Base-by-base conservation (phyloP, 306 rosid species). In the Styphnolobium japonicum region DNA sequence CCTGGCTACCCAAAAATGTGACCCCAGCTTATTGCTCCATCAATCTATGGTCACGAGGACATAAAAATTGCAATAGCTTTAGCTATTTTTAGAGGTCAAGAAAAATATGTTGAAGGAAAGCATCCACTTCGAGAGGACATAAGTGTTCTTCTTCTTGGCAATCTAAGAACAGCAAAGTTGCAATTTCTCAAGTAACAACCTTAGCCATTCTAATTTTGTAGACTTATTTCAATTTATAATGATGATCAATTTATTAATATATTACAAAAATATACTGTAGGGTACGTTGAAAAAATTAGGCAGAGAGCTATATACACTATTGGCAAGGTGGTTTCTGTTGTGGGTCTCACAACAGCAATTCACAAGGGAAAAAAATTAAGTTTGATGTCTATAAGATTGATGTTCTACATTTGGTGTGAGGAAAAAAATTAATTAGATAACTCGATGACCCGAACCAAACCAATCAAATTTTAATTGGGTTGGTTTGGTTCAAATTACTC, bases 241-340 rank as follows among this genome's bases (percentile, higher is more conserved):
- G 19, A 36, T 21, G 73, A 45, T 45, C 46, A 70, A 56, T 48
- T 37, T 27, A 29, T 64, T 63, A 36, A 46, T 62, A 64, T 55
- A 15, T 75, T 39, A 19, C 19, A 21, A 36, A 31, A 65, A 42
- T 60, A 6, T 45, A 3, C 66, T 74, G 51, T 43, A 37, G 93
- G 99, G 86, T 95, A 95, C 31, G 96, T 95, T 58, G 99, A 95
- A 75, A 95, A 95, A 92, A 93, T 97, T 81, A 98, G 98, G 67
- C 98, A 91, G 81, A 90, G 99, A 81, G 99, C 99, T 55, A 98
- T 95, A 71, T 95, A 95, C 86, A 95, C 99, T 43, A 93, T 98
- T 46, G 99, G 99, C 18, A 95, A 95, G 81, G 99, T 98, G 74
- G 99, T 98, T 85, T 93, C 99, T 49, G 99, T 98, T n/a, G 99